Evolutionary conservation across 192 early-diverging fungal species (phyloP), one percentile per base, ranked within the genome.

Genomic region (Funneliformis mosseae): DNA sequence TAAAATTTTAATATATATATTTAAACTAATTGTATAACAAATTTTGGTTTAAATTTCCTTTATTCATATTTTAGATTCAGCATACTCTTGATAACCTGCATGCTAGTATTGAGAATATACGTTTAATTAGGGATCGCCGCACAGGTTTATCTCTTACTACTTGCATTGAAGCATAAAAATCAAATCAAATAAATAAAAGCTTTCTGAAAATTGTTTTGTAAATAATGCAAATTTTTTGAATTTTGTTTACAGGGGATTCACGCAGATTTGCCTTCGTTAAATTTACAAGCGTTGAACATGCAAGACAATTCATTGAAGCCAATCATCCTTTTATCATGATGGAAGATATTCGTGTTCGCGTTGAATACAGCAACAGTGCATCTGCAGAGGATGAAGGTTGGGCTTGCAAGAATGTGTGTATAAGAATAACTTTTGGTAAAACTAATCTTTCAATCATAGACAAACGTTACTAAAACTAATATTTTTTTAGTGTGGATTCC

Each of bases 231-330:
- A 64, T 14, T 48, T 33, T 23, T 21, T 33, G 12, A 28, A 48
- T 67, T 81, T 50, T 27, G 4, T 75, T 12, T 9, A 28, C 14
- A 85, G 84, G 85, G 16, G 74, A 80, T 78, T 86, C 85, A 18
- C 79, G 85, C 21, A 64, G 81, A 81, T 86, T 84, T 72, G 85
- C 85, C 6, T 86, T 86, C 83, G 82, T 86, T 12, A 80, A 84
- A 59, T 86, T 86, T 50, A 86, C 85, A 45, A 84, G 83, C 41
- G 85, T 86, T 23, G 85, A 81, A 16, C 85, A 86, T 81, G 85
- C 85, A 12, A 71, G 81, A 28, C 81, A 86, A 59, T 86, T 86
- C 68, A 74, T 86, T 8, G 81, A 84, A 68, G 82, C 79, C 23
- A 72, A 83, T 50, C 80, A 77, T 42, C 81, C 81, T 3, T 76